A percentile compares a stretch with the other conserved stretches of the same genome.
Conservation (phyloP, 768 basidiomycete species). For the Trametes cingulata region DNA sequence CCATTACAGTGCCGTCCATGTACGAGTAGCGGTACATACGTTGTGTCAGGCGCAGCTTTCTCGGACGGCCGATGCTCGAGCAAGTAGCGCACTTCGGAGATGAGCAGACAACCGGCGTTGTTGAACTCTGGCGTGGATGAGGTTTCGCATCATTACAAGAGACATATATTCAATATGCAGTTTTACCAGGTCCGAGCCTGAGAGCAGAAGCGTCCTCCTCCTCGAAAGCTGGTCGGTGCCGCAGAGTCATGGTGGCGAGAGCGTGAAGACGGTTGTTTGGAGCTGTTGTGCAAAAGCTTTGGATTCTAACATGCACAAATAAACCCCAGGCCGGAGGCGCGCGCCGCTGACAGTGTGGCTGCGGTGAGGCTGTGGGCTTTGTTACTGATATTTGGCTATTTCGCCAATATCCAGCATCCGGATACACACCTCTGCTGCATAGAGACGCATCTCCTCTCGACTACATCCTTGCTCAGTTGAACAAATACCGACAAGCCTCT, state of each 20-base stretch:
- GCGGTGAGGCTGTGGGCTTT: background rate
- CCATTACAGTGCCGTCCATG: background rate
- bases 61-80: conserved; percentile 71
- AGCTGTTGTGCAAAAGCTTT: conserved; percentile 37
- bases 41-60: conserved; percentile 85
- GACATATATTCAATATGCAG: background rate
- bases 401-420: too few species aligned
- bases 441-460: too few species aligned
- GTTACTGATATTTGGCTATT: background rate
- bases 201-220: conserved; percentile 86
- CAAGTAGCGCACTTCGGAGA: conserved; percentile 90
- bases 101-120: conserved; percentile 86
- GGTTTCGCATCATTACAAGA: background rate
- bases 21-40: conserved; percentile 47
- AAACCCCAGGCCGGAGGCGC: background rate
- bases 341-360: background rate
- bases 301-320: conserved; percentile 33
- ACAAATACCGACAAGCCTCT: background rate
- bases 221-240: conserved; percentile 71
- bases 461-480: too few species aligned
- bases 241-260: conserved; percentile 45
- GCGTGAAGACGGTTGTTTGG: conserved; percentile 19
- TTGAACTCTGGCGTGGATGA: conserved; percentile 66
- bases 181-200: conserved; percentile 74
- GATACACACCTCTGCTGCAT: too few species aligned